phyloP scores from a whole-genome alignment of 1,284 basidiomycete genomes.

The Pterulicium gracile region DNA sequence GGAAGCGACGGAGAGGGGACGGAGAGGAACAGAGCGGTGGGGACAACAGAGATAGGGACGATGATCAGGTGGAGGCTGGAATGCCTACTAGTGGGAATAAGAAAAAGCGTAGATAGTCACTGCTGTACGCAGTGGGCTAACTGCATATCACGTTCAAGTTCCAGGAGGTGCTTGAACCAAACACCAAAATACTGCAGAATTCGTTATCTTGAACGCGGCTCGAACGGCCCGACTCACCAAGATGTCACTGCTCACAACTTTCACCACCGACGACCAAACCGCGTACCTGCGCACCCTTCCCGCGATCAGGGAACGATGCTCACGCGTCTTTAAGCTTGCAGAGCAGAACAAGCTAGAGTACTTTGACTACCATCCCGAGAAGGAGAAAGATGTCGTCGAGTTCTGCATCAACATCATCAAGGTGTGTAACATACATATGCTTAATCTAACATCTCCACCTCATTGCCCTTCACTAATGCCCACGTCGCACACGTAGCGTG shows the following conservation, averaged over 20 bases:
- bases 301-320: conserved; percentile 80
- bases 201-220: too few relatives aligned
- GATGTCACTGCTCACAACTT: background rate
- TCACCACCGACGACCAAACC: conserved; percentile 32
- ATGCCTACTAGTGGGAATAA: conserved; percentile 54
- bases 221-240: too few relatives aligned
- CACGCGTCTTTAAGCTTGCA: conserved; percentile 70
- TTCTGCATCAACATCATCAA: conserved; percentile 80
- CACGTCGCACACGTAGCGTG: conserved; percentile 51
- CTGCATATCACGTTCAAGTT: too few relatives aligned
- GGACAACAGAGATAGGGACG: conserved; percentile 59
- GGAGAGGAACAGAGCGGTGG: conserved; percentile 37
- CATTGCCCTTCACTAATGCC: conserved; percentile 3
- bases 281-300: conserved; percentile 79
- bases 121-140: too few relatives aligned
- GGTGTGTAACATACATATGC: conserved; percentile 27
- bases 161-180: too few relatives aligned
- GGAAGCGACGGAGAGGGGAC: conserved; percentile 43
- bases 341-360: conserved; percentile 67
- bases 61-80: conserved; percentile 77
- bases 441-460: background rate
- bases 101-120: too few relatives aligned
- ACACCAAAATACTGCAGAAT: too few relatives aligned
- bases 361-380: conserved; percentile 77
- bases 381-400: conserved; percentile 60